Evolutionary conservation across 805 yeast genomes (phyloP).

Genomic region (Candida qinlingensis): DNA sequence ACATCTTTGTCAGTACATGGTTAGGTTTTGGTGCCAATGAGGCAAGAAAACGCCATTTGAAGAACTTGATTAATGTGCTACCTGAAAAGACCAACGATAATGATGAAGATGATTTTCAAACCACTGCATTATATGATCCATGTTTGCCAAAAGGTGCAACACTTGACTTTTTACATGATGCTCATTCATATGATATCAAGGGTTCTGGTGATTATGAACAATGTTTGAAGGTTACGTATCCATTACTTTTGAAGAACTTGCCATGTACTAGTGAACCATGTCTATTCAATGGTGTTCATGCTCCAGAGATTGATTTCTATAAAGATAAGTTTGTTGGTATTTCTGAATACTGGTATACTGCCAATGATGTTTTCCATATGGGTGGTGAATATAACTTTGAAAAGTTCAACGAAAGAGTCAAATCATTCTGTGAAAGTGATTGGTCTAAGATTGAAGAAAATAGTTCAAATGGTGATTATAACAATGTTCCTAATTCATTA

Average conservation of each 20-base stretch:
- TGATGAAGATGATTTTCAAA: conserved; percentile 39
- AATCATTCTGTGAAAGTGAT: conserved; percentile 66
- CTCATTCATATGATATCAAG: conserved; percentile 40
- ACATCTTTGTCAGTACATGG: conserved; percentile 93
- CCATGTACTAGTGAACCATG: conserved; percentile 90
- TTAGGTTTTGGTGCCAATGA: conserved; percentile 96
- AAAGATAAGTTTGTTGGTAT: conserved; percentile 86
- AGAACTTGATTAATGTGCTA: conserved; percentile 44
- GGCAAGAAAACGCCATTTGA: conserved; percentile 71
- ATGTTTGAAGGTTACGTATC: conserved; percentile 70
- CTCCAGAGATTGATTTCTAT: conserved; percentile 77
- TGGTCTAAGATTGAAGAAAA: conserved; percentile 59
- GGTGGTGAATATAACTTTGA: conserved; percentile 85
- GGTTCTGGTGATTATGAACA: conserved; percentile 79
- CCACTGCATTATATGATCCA: conserved; percentile 54
- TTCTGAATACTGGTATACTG: conserved; percentile 96
- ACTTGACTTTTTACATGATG: conserved; percentile 42
- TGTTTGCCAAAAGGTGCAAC: conserved; percentile 69
- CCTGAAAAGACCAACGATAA: conserved; percentile 43
- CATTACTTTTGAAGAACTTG: conserved; percentile 67
- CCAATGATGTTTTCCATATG: conserved; percentile 82
- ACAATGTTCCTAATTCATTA: conserved; percentile 48
- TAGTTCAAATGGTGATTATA: conserved; percentile 49
- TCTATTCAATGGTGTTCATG: conserved; percentile 91
- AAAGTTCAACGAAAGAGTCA: conserved; percentile 59